Evolutionary conservation across 179 eudicot species (phyloP), one percentile per base, ranked within the genome.

Genomic region (Camellia oleifera): DNA sequence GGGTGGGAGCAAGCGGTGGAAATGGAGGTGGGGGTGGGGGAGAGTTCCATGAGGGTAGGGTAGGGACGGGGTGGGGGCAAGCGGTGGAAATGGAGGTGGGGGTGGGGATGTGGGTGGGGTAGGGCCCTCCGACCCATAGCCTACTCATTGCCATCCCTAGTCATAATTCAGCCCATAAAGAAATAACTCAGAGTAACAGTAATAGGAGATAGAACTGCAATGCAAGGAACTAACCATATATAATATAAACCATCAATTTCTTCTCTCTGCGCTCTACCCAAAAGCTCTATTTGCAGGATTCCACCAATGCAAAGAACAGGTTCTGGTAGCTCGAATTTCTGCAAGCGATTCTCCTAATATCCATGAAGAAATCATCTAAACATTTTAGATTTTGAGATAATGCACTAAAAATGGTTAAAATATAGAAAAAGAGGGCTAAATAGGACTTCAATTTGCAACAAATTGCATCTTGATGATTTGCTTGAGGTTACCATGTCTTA

Each of bases 271-370:
- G 86, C 88, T 75, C 91, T 85, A 69, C 91, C 93, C 78, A 88
- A 80, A 67, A 90, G 81, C 88, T 90, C 91, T 14, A 90, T 74
- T 74, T 86, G 84, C 72, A 90, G 12, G 46, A 81, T 64, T 74
- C 91, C 93, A 15, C 93, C 92, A 53, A 89, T 80, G 84, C 88
- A 89, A 71, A 88, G 79, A 80, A 82, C 90, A 53, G 92, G 90
- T 79, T 89, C 84, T 26, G 90, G 92, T 45, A 89, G 88, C 85
- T 77, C 82, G 77, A 88, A 89, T 78, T 81, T 85, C 68, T 89
- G 92, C 83, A 83, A 57, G 46, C 78, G 42, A 52, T 80, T 83
- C 77, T 85, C 87, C 92, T 89, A 72, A 56, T 56, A 76, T 69
- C 15, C 52, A 79, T 23, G 12, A 61, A 11, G 40, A 61, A 69